Percentiles rank a stretch among this genome's conserved stretches.
Evolutionary conservation across 2,329 filamentous ascomycete species (phyloP).

Genomic region (Amylocarpus encephaloides): DNA sequence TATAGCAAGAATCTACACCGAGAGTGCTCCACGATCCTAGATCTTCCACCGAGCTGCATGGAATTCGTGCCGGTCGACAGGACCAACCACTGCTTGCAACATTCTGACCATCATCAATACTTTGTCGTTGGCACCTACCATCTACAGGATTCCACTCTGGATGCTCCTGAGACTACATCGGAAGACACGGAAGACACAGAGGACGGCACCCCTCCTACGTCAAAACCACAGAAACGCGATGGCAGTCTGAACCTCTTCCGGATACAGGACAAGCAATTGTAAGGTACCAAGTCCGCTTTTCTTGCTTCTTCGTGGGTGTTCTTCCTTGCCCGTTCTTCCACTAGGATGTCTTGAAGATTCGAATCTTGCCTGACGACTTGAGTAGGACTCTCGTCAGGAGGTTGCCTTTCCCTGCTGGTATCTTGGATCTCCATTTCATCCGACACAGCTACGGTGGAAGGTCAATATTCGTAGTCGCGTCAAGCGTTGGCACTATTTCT

Average conservation of each 20-base stretch:
- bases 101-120: slow-evolving; percentile 32
- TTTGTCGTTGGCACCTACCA: slow-evolving; percentile 84
- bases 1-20: slow-evolving; percentile 13
- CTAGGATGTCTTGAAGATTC: slow-evolving; percentile 6
- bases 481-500: slow-evolving; percentile 66
- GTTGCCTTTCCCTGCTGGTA: slow-evolving; percentile 59
- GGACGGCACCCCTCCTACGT: slow-evolving; percentile 20
- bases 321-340: not conserved
- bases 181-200: slow-evolving; percentile 42
- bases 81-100: not conserved
- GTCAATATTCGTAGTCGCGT: slow-evolving; percentile 63
- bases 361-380: slow-evolving; percentile 9
- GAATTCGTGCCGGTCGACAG: slow-evolving; percentile 56
- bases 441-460: slow-evolving; percentile 32
- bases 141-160: slow-evolving; percentile 47
- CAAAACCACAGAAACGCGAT: slow-evolving; percentile 55
- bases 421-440: slow-evolving; percentile 82
- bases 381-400: slow-evolving; percentile 52
- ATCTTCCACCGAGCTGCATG: slow-evolving; percentile 71
- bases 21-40: slow-evolving; percentile 46
- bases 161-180: slow-evolving; percentile 44
- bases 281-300: slow-evolving; percentile 32
- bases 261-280: slow-evolving; percentile 49
- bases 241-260: slow-evolving; percentile 67
- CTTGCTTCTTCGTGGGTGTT: not conserved